Base-by-base conservation (phyloP, 2,329 filamentous ascomycete species). In the Fusarium equiseti region DNA sequence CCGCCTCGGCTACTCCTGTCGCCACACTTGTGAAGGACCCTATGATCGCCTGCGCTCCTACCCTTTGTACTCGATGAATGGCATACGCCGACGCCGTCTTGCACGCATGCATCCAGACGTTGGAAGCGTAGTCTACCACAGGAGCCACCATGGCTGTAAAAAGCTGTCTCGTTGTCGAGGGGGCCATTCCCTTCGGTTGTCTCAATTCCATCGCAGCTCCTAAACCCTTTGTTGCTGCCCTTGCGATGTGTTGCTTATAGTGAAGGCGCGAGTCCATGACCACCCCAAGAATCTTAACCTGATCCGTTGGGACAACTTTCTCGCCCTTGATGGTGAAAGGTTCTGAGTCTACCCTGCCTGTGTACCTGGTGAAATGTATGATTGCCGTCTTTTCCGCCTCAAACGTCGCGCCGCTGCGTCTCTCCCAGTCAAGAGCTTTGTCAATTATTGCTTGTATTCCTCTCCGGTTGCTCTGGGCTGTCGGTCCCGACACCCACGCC, bases 101-200 rank as follows among this genome's bases (percentile, higher is more conserved):
- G 52, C 56, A 56, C 13, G 50, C 35, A 42, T 68, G 59, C 46
- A 31, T 45, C 63, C 59, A 72, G 9, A 68, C 66, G 24, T 40
- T 67, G 29, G 63, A 70, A 31, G 54, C 54, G 26, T 72, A 72
- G 42, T 70, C 67, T 29, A 67, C 52, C 24, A 24, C 24, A 24
- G 24, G 24, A 2, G 24, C 24, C 6, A 24, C 24, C 24, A 24
- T 24, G 24, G 24, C 24, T 24, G 24, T 24, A 5, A 24, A 24
- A 5, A 24, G 24, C 24, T 24, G 24, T 6, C 24, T 24, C 24
- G 24, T 24, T 24, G 24, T 24, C 24, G 24, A 24, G 24, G 24
- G 24, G 4, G 24, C 24, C 24, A 24, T 24, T 24, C 24, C 24
- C 35, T 29, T 53, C 5, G 29, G 24, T 27, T 18, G 35, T 42